Evolutionary conservation across 352 stramenopile genomes (phyloP), one percentile per base, ranked within the genome.

Genomic region (Globisporangium perplexum): DNA sequence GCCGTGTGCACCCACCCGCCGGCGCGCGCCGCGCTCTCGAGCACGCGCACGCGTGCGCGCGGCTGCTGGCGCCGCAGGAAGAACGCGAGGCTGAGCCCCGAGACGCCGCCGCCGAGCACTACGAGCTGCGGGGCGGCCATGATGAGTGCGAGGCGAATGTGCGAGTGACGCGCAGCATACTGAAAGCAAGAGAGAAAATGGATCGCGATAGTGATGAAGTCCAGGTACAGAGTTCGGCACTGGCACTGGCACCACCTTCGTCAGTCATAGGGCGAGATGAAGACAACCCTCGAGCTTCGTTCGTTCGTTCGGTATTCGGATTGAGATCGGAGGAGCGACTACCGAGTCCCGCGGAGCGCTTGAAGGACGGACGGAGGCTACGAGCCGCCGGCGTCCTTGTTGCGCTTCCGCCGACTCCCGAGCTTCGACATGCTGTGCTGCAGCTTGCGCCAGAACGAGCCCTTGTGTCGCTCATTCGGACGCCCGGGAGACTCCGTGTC

Each of bases 21-120:
- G 8, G 73, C 35, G n/a, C 53, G 31, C 0, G 65, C n/a, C 18
- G 57, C 62, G 12, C 77, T 76, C 49, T 95, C 84, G 28, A 95
- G 56, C 43, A 95, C 74, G 60, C 76, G 79, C 53, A 95, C 86
- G 28, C 63, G 74, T 24, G 73, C 71, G 22, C 30, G 7, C 20
- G 60, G 48, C 22, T 65, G 53, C 7, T 62, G 31, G 7, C 84
- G 72, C 17, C 82, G 79, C 47, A 95, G 65, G 60, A 89, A 89
- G 50, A 78, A 90, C 24, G 83, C 84, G 22, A 90, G 63, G 47
- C 72, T 87, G 8, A 93, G 70, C 6, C 84, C 84, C 7, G 84
- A 91, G 59, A 95, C 76, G 62, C 84, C 84, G 43, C 84, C 84
- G 54, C 84, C 84, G 10, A 95, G 69, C 63, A 95, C 77, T n/a